These are phyloP conservation scores for Coffea humblotiana DNA, from an alignment of 305 asterid genomes.

Conservation along the genomic window DNA sequence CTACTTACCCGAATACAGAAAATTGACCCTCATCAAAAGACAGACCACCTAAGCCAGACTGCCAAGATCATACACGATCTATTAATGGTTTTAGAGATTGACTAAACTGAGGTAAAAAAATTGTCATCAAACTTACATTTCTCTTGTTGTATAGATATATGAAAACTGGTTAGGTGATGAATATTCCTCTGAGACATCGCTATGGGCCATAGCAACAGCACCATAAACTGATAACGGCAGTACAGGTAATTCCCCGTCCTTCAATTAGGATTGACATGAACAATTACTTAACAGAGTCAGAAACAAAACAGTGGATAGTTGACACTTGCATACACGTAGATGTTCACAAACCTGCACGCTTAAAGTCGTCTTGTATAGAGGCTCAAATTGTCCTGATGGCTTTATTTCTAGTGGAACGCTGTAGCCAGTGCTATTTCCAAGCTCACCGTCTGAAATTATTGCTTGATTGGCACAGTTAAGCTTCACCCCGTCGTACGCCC, in stretches of 20 bases:
- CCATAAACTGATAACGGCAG: conserved; percentile 96
- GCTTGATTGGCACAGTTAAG: conserved; percentile 79
- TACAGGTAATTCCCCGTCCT: conserved; percentile 98
- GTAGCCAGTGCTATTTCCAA: conserved; percentile 60
- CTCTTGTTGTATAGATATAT: conserved; percentile 90
- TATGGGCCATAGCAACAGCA: conserved; percentile 92
- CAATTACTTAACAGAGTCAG: neutral
- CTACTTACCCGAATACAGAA: conserved; percentile 80
- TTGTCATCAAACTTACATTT: conserved; percentile 52
- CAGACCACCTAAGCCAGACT: conserved; percentile 97
- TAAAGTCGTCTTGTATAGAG: conserved; percentile 74
- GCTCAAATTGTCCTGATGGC: conserved; percentile 98
- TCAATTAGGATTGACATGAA: conserved; percentile 14
- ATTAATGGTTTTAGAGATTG: neutral
- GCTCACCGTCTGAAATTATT: conserved; percentile 61
- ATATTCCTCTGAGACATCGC: conserved; percentile 71
- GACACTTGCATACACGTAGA: neutral
- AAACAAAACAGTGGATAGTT: conserved; percentile 6
- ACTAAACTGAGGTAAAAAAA: neutral
- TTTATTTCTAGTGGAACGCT: conserved; percentile 85
- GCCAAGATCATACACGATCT: conserved; percentile 13
- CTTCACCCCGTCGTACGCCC: conserved; percentile 81
- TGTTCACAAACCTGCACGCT: conserved; percentile 62
- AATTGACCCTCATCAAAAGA: conserved; percentile 97
- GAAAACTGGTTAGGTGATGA: conserved; percentile 98